phyloP scores from a whole-genome alignment of 495 filamentous ascomycete species.

The Neurospora sp. region DNA sequence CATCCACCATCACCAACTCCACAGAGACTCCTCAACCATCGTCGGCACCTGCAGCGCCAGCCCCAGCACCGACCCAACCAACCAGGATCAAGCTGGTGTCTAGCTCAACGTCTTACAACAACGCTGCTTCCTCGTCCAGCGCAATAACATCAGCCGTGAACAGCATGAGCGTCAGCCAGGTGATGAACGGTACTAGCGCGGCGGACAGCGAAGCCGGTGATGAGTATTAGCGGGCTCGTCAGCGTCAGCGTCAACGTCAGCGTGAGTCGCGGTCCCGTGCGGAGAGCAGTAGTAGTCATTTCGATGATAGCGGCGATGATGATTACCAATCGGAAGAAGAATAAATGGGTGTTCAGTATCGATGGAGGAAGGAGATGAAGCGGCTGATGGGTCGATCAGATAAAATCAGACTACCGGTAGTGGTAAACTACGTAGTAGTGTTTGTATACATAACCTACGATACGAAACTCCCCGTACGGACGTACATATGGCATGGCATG shows the following conservation, averaged over 20 bases:
- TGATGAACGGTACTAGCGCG: slow-evolving; percentile 30
- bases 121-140: neutral
- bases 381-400: neutral
- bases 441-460: neutral
- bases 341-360: neutral
- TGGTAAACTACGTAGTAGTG: neutral
- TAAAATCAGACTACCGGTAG: neutral
- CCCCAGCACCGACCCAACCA: slow-evolving; percentile 15
- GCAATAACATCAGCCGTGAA: slow-evolving; percentile 17
- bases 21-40: slow-evolving; percentile 57
- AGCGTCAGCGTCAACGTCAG: neutral
- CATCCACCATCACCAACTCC: slow-evolving; percentile 43
- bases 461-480: neutral
- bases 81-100: slow-evolving; percentile 47
- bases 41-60: slow-evolving; percentile 10
- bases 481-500: neutral
- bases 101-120: slow-evolving; percentile 33
- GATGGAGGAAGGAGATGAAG: neutral
- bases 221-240: slow-evolving; percentile 24
- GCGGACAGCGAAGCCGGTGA: slow-evolving; percentile 27
- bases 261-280: neutral
- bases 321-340: neutral
- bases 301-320: neutral
- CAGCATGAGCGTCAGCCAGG: slow-evolving; percentile 25
- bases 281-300: neutral